Evolutionary conservation across 2,329 filamentous ascomycete species (phyloP).

Genomic region (Penicillium sp.): DNA sequence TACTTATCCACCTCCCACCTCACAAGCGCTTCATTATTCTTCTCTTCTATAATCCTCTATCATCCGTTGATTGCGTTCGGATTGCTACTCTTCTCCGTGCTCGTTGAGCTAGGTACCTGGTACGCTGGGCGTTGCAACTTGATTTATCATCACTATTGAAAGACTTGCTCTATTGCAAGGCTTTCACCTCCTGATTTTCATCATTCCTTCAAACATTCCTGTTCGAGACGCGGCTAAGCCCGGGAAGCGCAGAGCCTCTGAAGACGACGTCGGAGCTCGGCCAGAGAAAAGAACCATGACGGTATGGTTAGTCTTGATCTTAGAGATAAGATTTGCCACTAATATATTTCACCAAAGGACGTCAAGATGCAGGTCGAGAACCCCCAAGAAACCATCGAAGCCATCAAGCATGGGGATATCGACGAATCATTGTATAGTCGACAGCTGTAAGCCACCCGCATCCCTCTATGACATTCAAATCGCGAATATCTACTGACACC

Average conservation of each 20-base stretch:
- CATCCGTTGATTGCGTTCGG: constrained; percentile 8
- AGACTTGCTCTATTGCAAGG: constrained; percentile 42
- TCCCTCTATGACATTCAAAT: neutral
- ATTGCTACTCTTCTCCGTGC: constrained; percentile 9
- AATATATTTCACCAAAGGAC: constrained; percentile 38
- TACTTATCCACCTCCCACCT: constrained; percentile 10
- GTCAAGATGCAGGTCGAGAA: constrained; percentile 61
- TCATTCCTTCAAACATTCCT: constrained; percentile 43
- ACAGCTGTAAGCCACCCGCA: constrained; percentile 49
- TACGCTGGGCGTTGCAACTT: constrained; percentile 28
- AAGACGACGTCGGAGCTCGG: constrained; percentile 44
- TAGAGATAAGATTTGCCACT: constrained; percentile 12
- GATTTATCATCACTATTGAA: constrained; percentile 30
- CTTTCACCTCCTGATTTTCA: constrained; percentile 39
- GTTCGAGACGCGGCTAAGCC: constrained; percentile 47
- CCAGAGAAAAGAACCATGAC: constrained; percentile 54
- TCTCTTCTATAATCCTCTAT: constrained; percentile 3
- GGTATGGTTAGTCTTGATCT: constrained; percentile 32
- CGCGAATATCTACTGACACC: constrained; percentile 8
- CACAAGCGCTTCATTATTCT: constrained; percentile 5
- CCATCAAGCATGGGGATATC: constrained; percentile 63
- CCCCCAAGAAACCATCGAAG: constrained; percentile 55
- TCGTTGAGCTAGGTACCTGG: constrained; percentile 22
- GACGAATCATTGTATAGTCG: constrained; percentile 67
- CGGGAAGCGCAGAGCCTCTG: constrained; percentile 53